Conservation (phyloP, 176 grass and related monocot species). For the Musa acuminata region DNA sequence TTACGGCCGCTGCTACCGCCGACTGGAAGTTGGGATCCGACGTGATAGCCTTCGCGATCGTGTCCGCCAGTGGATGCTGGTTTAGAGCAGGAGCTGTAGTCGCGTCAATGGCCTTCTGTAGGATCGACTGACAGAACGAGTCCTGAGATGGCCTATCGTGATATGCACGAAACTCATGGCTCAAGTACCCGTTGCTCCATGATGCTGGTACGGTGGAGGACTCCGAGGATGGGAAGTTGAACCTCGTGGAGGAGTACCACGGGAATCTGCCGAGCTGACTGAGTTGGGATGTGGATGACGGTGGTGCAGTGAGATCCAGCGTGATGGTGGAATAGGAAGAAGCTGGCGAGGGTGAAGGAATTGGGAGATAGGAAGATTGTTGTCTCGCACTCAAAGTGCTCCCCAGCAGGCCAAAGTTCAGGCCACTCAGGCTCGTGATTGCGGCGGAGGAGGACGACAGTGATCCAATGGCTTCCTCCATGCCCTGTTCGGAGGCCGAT, state of each 20-base stretch:
- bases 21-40: conserved; percentile 71
- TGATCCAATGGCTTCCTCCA: background rate
- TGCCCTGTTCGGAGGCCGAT: background rate
- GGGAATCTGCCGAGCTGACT: conserved; percentile 13
- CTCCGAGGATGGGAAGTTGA: conserved; percentile 2
- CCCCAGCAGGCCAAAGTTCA: conserved; percentile 14
- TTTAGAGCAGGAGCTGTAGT: background rate
- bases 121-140: conserved; percentile 27
- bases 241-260: background rate
- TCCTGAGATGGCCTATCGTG: conserved; percentile 17
- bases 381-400: background rate
- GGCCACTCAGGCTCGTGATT: conserved; percentile 19
- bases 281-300: background rate
- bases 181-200: conserved; percentile 43
- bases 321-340: conserved; percentile 55
- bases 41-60: conserved; percentile 70
- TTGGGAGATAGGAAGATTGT: background rate
- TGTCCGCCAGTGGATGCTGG: conserved; percentile 47
- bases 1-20: conserved; percentile 51
- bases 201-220: conserved; percentile 23
- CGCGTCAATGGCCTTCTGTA: conserved; percentile 16
- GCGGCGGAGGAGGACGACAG: conserved; percentile 3
- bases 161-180: conserved; percentile 17
- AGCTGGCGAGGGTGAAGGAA: conserved; percentile 28
- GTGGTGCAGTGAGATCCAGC: conserved; percentile 47